Conservation (phyloP, 768 basidiomycete species). For the Sporobolomyces phaffii region DNA sequence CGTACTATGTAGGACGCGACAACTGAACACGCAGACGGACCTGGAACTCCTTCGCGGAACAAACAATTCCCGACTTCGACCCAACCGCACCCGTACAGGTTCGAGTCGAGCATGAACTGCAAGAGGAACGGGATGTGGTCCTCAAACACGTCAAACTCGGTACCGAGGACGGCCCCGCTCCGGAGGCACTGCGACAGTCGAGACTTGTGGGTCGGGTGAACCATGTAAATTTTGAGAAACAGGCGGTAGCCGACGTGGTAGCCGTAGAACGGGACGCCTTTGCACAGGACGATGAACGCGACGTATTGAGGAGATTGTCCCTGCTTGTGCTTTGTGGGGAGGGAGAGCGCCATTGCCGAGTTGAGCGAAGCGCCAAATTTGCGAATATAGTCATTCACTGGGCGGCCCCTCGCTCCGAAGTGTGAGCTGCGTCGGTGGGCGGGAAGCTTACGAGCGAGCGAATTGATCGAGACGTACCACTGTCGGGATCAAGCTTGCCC, state of each 20-base stretch:
- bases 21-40: no score
- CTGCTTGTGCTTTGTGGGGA: constrained; percentile 54
- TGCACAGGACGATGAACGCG: constrained; percentile 74
- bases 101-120: constrained; percentile 92
- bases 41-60: constrained; percentile 48
- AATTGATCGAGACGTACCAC: constrained; percentile 51
- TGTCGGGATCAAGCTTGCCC: constrained; percentile 58
- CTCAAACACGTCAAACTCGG: constrained; percentile 57
- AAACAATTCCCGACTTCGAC: constrained; percentile 61
- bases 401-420: background rate
- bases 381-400: constrained; percentile 68
- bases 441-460: background rate
- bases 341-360: constrained; percentile 72
- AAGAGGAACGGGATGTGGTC: constrained; percentile 80
- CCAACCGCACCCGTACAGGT: constrained; percentile 88
- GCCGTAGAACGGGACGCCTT: constrained; percentile 94
- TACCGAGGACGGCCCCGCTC: constrained; percentile 71
- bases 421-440: background rate
- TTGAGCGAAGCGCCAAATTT: constrained; percentile 71
- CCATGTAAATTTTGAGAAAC: constrained; percentile 77
- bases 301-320: constrained; percentile 44
- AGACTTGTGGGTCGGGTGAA: constrained; percentile 63
- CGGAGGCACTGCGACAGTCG: constrained; percentile 70
- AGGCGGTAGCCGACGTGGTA: constrained; percentile 77
- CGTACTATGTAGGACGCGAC: no score